Evolutionary conservation across 1,284 basidiomycete genomes (phyloP).

Genomic region (Ganoderma multipileum): DNA sequence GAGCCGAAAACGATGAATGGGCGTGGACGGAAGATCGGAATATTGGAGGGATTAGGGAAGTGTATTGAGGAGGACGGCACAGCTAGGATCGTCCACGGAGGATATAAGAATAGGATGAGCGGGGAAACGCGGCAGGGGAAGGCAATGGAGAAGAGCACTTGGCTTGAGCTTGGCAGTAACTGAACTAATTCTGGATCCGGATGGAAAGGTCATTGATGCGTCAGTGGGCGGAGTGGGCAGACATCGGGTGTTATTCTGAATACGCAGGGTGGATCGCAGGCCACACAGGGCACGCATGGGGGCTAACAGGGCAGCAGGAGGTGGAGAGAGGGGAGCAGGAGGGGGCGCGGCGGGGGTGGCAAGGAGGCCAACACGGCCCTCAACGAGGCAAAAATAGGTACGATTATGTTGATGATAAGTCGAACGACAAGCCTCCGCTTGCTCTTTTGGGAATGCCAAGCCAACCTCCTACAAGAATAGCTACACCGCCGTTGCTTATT

Average conservation of each 20-base stretch:
- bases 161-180: slow-evolving; percentile 33
- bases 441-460: slow-evolving; percentile 32
- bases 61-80: not conserved
- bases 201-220: slow-evolving; percentile 16
- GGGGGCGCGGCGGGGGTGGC: slow-evolving; percentile 10
- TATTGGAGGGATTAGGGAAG: slow-evolving; percentile 6
- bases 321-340: slow-evolving; percentile 10
- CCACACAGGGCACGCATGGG: not conserved
- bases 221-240: slow-evolving; percentile 3
- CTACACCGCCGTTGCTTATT: slow-evolving; percentile 31
- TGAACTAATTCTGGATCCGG: slow-evolving; percentile 29
- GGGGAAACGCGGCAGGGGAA: slow-evolving; percentile 26
- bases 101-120: slow-evolving; percentile 15
- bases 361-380: not conserved
- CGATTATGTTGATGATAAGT: slow-evolving; percentile 30
- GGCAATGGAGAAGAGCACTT: slow-evolving; percentile 24
- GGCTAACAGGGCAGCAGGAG: slow-evolving; percentile 8
- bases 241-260: slow-evolving; percentile 9
- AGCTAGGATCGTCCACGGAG: slow-evolving; percentile 8
- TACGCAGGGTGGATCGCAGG: not conserved
- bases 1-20: not conserved
- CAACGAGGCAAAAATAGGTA: slow-evolving; percentile 26
- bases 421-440: slow-evolving; percentile 26
- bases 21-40: not conserved
- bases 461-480: slow-evolving; percentile 29